Percentiles rank a stretch among this genome's conserved stretches.
phyloP scores from a whole-genome alignment of 2,329 filamentous ascomycete genomes.

The Fusarium miscanthi region DNA sequence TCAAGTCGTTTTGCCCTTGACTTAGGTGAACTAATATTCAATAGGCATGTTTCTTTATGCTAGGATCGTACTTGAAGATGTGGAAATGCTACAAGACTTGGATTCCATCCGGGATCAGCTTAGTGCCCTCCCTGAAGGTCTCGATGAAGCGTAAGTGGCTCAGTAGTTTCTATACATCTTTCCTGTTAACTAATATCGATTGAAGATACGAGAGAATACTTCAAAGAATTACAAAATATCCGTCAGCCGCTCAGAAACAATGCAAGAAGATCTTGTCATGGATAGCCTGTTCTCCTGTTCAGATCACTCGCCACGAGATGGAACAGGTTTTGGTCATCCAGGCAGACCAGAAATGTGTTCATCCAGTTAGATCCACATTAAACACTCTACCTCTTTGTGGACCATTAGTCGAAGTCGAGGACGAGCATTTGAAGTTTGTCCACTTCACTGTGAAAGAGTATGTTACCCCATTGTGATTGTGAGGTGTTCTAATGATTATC shows the following conservation, averaged over 20 bases:
- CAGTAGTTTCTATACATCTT: fast-evolving
- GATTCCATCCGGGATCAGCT: background rate
- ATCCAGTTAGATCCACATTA: fast-evolving
- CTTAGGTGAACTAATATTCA: background rate
- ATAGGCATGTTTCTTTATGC: background rate
- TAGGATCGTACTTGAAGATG: fast-evolving
- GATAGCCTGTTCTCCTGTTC: background rate
- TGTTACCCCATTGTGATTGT: fast-evolving
- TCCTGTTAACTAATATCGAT: background rate
- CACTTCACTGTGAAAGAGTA: background rate
- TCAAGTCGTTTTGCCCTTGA: no score
- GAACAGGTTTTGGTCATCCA: background rate
- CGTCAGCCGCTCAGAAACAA: background rate
- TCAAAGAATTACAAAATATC: background rate
- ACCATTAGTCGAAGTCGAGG: background rate
- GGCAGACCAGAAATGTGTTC: fast-evolving
- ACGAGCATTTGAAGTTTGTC: background rate
- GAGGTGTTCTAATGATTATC: fast-evolving
- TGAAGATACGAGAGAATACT: background rate
- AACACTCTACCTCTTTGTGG: background rate
- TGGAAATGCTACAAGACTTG: background rate
- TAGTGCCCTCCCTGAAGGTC: fast-evolving
- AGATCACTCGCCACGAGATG: background rate
- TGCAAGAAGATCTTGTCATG: background rate
- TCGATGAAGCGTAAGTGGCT: background rate